A percentile compares a stretch with the other conserved stretches of the same genome.
Evolutionary conservation across 2,329 filamentous ascomycete species (phyloP).

Genomic region (Sporothrix mexicana): DNA sequence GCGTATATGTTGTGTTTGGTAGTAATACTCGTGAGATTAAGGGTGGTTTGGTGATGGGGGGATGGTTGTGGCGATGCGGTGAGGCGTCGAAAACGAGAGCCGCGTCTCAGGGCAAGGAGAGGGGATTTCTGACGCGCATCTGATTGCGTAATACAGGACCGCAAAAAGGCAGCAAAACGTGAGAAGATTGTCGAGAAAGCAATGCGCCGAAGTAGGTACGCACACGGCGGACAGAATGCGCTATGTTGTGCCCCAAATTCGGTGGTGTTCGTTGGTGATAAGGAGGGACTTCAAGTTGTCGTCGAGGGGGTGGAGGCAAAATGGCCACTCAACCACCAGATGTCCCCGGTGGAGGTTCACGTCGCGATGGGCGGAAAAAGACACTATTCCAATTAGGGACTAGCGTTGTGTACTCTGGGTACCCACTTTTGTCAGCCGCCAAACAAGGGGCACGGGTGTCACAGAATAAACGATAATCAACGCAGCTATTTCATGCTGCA

Average conservation of each 20-base stretch:
- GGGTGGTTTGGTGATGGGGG: constrained; percentile 18
- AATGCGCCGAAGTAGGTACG: not conserved
- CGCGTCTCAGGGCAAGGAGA: constrained; percentile 30
- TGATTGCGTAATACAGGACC: not conserved
- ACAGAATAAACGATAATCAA: not conserved
- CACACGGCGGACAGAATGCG: not conserved
- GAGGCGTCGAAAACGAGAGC: constrained; percentile 7
- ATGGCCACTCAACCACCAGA: constrained; percentile 30
- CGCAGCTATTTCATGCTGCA: constrained; percentile 15
- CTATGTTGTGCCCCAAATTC: not conserved
- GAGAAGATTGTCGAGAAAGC: not conserved
- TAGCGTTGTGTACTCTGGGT: constrained; percentile 20
- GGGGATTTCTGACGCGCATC: constrained; percentile 19
- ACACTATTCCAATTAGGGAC: constrained; percentile 23
- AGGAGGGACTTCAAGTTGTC: not conserved
- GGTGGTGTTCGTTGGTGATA: constrained; percentile 30
- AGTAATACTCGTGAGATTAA: not conserved
- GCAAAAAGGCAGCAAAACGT: not conserved
- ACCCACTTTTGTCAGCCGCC: constrained; percentile 37
- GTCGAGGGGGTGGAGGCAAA: constrained; percentile 30
- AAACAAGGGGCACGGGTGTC: constrained; percentile 29
- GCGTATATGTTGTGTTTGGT: constrained; percentile 18
- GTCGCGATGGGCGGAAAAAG: constrained; percentile 36
- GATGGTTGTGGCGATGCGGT: not conserved
- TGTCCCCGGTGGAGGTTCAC: constrained; percentile 35